Base-by-base conservation (phyloP, 768 basidiomycete species). In the Fomitopsis serialis region DNA sequence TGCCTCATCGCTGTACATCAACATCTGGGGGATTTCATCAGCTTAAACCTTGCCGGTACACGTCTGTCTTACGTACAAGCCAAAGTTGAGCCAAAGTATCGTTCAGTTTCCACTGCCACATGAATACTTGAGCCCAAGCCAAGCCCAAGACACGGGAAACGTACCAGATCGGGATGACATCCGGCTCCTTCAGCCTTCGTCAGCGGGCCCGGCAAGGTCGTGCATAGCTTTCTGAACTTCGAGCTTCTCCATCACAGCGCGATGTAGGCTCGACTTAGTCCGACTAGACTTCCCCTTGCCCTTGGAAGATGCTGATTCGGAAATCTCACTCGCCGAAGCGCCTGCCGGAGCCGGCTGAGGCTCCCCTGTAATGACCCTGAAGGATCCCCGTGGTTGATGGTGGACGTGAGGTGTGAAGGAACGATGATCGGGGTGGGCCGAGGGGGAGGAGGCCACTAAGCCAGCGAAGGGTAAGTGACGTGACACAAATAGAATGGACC, bases 371-470 rank as follows among this genome's bases (percentile, higher is more conserved):
- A 42, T 24, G 27, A 15, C 19, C 25, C 19, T 19, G 62, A 23
- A 8, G 48, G 54, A n/a, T 11, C 4, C 13, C 17, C 22, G 24
- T 12, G 35, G 19, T 40, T 36, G 8, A 49, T 50, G 1, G 55
- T 47, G 8, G 67, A 64, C 2, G 76, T 76, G 11, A 89, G 69
- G 55, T 87, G 81, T 0, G 86, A 76, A 2, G 89, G 87, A 24
- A 92, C 85, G 43, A 92, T 87, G 51, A 91, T 77, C 2, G 90
- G 88, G 3, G 83, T 90, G 35, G 81, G 73, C 1, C 84, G 84
- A 2, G 89, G 89, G 3, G 89, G 89, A 7, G 89, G 85, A 1
- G 90, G 89, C 90, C 90, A 92, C 89, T 92, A 22, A 53, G 42
- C n/a, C 0, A 42, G 17, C 19, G 27, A 10, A 6, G 25, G 45